phyloP scores from a whole-genome alignment of 352 stramenopile genomes.

The Globisporangium camurandrum region DNA sequence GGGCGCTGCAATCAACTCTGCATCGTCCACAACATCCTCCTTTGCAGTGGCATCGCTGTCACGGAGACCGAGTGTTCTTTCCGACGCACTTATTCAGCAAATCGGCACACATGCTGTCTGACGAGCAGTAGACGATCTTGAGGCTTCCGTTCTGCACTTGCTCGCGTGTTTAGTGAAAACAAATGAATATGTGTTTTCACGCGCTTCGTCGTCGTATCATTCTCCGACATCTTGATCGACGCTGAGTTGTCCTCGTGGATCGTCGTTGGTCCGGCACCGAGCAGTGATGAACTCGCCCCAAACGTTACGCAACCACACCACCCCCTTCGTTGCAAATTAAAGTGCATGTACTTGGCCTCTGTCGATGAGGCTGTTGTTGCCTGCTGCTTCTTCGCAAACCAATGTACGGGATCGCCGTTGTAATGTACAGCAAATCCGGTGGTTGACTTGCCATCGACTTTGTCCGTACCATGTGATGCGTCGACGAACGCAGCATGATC shows the following conservation, averaged over 20 bases:
- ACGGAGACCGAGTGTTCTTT: background rate
- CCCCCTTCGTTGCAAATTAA: background rate
- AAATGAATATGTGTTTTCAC: background rate
- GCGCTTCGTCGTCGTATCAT: background rate
- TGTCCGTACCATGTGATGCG: background rate
- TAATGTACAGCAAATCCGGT: background rate
- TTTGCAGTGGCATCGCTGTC: background rate
- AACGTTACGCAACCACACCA: background rate
- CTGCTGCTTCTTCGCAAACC: background rate
- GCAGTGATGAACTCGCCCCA: background rate
- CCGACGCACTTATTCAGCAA: background rate
- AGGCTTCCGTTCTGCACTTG: background rate
- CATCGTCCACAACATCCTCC: background rate
- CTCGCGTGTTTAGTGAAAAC: background rate
- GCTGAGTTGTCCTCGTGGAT: background rate
- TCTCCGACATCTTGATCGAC: background rate
- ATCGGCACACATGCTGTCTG: background rate
- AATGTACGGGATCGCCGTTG: background rate
- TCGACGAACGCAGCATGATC: background rate
- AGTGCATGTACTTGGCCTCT: background rate
- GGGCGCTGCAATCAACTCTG: background rate
- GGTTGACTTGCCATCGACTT: background rate
- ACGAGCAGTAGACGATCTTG: background rate
- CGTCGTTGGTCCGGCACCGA: background rate
- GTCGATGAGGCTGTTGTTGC: background rate